These are phyloP conservation scores for Oryza meridionalis DNA, from an alignment of 176 grass and related monocot genomes.

Conservation along the genomic window DNA sequence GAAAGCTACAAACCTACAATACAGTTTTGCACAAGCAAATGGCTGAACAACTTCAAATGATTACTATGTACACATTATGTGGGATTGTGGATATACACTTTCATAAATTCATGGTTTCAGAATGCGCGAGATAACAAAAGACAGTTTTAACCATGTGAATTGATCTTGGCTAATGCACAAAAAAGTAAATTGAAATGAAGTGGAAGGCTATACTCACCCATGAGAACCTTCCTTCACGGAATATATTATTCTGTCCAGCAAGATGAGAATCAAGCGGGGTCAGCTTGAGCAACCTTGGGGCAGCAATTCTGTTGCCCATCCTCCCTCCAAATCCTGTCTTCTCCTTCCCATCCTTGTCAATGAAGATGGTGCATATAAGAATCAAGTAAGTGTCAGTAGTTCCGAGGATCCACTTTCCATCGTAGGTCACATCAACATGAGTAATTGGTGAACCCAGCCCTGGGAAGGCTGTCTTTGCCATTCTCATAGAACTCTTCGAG, in stretches of 20 bases:
- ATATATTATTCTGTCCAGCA: constrained; percentile 68
- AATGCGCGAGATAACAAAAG: not conserved
- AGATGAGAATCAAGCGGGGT: constrained; percentile 77
- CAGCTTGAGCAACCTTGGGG: constrained; percentile 85
- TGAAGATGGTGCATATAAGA: constrained; percentile 84
- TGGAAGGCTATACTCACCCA: constrained; percentile 60
- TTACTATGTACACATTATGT: not conserved
- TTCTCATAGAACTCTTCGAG: constrained; percentile 95
- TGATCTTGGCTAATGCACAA: not conserved
- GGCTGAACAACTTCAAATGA: constrained; percentile 1
- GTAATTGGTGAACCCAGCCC: constrained; percentile 90
- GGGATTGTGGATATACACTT: not conserved
- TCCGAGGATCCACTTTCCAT: constrained; percentile 86
- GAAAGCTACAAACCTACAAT: not conserved
- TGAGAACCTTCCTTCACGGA: constrained; percentile 81
- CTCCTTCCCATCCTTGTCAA: constrained; percentile 90
- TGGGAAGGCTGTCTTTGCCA: constrained; percentile 96
- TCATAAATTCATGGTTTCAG: not conserved
- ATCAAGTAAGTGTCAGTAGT: constrained; percentile 83
- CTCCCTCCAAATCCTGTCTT: constrained; percentile 78
- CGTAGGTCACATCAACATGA: constrained; percentile 91
- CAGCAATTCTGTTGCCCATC: constrained; percentile 92
- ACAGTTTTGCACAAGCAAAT: not conserved
- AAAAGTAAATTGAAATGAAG: constrained; percentile 17
- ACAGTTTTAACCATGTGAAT: not conserved